Base-by-base conservation (phyloP, 176 grass and related monocot genomes). In the Oryza glaberrima region DNA sequence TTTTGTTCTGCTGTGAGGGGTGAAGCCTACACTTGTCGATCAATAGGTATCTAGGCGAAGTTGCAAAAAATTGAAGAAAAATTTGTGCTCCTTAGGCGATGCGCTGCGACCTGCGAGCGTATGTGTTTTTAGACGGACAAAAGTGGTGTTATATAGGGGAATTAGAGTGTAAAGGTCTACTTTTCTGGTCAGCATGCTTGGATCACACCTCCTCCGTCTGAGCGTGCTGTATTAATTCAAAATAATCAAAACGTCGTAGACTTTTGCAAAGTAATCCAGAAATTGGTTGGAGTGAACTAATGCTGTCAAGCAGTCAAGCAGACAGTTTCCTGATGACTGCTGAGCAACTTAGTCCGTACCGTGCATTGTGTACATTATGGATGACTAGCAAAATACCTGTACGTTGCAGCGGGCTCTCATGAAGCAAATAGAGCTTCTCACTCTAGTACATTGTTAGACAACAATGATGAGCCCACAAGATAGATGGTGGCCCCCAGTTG, bases 191-290 rank as follows among this genome's bases (percentile, higher is more conserved):
- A 60, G 60, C 1, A 6, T 38, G 3, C 51, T 63, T 69, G 0
- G 3, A 9, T n/a, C 43, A 52, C 48, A 4, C 34, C 36, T 54
- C 51, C 51, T 16, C 16, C 11, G 4, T 41, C 45, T 46, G 34
- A 16, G 28, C 3, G n/a, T 75, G 34, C 17, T 36, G 36, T 58
- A 23, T 45, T 69, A 12, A 5, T 68, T 14, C 3, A 13, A 78
- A 78, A 51, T 72, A 44, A 11, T 38, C 17, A 44, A 30, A 30
- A 44, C 23, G 10, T 26, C 25, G 1, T 1, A 67, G 8, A 69
- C 6, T 83, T 36, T 69, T 63, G 19, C 36, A 69, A 86, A 38
- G 66, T 65, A 41, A 32, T 52, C 17, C 20, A 41, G 49, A 73
- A 15, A 73, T 52, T 67, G 11, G 12, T 54, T 86, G 40, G 20